Conservation (phyloP, 2,329 filamentous ascomycete genomes). For the Boeremia exigua region DNA sequence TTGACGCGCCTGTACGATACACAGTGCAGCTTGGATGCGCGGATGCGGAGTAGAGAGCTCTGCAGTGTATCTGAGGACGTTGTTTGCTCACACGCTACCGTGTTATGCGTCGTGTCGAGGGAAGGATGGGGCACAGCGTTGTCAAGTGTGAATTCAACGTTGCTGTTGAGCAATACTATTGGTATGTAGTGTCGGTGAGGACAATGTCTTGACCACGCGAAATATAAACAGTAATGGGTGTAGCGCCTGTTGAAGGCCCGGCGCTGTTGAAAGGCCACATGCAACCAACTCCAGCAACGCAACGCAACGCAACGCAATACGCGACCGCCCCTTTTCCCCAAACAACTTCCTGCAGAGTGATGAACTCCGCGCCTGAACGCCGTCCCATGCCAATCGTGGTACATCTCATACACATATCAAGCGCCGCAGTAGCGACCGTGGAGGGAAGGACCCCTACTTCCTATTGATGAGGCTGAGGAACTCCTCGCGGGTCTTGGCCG, state of each 20-base stretch:
- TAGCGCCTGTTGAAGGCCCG: constrained; percentile 40
- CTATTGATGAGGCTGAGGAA: constrained; percentile 75
- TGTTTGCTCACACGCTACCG: too few species aligned
- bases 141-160: too few species aligned
- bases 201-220: too few species aligned
- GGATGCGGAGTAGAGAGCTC: too few species aligned
- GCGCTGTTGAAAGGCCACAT: constrained; percentile 32
- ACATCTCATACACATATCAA: not conserved
- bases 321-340: constrained; percentile 19
- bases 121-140: too few species aligned
- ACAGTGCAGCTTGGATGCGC: too few species aligned
- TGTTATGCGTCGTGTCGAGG: too few species aligned
- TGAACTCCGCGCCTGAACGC: constrained; percentile 34
- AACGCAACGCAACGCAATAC: constrained; percentile 10
- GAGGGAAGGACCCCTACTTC: constrained; percentile 19
- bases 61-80: too few species aligned
- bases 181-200: too few species aligned
- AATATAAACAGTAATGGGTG: constrained; percentile 7
- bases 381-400: constrained; percentile 7
- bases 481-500: constrained; percentile 93
- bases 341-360: constrained; percentile 29
- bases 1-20: too few species aligned
- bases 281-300: constrained; percentile 23
- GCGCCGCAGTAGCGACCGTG: not conserved
- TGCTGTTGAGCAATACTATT: too few species aligned